A percentile compares a stretch with the other conserved stretches of the same genome.
phyloP scores from a whole-genome alignment of 495 filamentous ascomycete species.

The Endocarpon pusillum region DNA sequence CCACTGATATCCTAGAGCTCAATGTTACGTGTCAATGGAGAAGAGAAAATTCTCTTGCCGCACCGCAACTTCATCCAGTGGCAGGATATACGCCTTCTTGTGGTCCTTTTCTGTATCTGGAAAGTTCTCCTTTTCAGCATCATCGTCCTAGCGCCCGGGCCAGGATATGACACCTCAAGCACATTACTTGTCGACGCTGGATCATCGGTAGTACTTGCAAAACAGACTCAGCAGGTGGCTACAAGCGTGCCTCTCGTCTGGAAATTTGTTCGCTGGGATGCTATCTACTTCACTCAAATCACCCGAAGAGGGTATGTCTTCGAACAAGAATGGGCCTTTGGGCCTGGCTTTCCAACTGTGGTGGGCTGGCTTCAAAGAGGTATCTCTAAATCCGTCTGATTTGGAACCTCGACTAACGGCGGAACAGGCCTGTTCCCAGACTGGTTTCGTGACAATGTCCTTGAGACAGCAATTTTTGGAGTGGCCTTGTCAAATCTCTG shows the following conservation, averaged over 20 bases:
- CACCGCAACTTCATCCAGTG: not conserved
- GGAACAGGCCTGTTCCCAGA: conserved; percentile 1
- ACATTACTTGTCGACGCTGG: conserved; percentile 31
- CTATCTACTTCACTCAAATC: conserved; percentile 63
- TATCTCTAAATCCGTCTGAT: conserved; percentile 16
- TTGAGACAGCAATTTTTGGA: too few relatives aligned
- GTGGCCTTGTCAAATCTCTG: conserved; percentile 39
- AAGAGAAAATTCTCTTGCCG: not conserved
- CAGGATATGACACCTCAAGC: conserved; percentile 82
- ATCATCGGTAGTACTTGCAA: not conserved
- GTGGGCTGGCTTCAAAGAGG: conserved; percentile 30
- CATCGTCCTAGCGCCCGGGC: conserved; percentile 44
- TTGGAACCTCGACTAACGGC: too few relatives aligned
- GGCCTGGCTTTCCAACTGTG: conserved; percentile 42
- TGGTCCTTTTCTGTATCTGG: conserved; percentile 40
- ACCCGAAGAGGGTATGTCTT: conserved; percentile 59
- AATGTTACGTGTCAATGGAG: too few relatives aligned
- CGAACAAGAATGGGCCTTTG: conserved; percentile 97
- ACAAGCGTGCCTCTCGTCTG: conserved; percentile 10
- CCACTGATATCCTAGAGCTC: too few relatives aligned
- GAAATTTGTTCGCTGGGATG: conserved; percentile 75
- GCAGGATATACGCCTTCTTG: too few relatives aligned
- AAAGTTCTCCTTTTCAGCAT: conserved; percentile 55
- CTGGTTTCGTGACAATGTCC: too few relatives aligned
- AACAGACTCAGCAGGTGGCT: not conserved